phyloP scores from a whole-genome alignment of 1,284 basidiomycete species.

The Wallemia mellicola region DNA sequence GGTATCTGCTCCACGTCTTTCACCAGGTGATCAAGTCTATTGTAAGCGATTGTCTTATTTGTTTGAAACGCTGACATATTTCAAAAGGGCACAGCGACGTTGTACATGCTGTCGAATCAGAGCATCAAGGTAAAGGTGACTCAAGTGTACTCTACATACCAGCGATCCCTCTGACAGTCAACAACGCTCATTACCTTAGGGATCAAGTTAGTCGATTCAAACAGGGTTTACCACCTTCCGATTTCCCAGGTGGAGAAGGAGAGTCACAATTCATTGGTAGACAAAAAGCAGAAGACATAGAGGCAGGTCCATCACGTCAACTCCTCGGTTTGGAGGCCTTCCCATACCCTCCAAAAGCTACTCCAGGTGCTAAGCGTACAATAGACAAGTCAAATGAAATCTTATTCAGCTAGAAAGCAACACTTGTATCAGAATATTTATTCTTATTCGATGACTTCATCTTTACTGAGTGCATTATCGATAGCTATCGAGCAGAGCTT shows the following conservation, averaged over 20 bases:
- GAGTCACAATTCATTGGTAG: conserved; percentile 28
- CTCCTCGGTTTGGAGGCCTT: conserved; percentile 1
- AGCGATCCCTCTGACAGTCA: conserved; percentile 32
- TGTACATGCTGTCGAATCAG: conserved; percentile 37
- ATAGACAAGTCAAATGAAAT: not conserved
- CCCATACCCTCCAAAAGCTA: not conserved
- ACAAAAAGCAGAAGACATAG: conserved; percentile 20
- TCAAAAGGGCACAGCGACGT: conserved; percentile 25
- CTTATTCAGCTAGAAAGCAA: not conserved
- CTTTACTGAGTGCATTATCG: not conserved
- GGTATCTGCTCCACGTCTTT: conserved; percentile 38
- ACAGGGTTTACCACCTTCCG: conserved; percentile 29
- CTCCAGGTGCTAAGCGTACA: not conserved
- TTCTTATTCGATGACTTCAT: not conserved
- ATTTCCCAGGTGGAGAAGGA: conserved; percentile 43
- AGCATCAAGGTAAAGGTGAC: conserved; percentile 29
- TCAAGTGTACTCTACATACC: conserved; percentile 55
- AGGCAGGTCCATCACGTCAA: not conserved
- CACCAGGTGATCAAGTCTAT: conserved; percentile 44
- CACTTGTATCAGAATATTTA: too few species aligned
- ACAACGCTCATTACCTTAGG: conserved; percentile 32
- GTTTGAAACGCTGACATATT: not conserved
- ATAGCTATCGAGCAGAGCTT: not conserved
- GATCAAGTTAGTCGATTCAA: conserved; percentile 28
- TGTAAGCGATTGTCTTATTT: conserved; percentile 17